A percentile compares a stretch with the other conserved stretches of the same genome.
Conservation (phyloP, 305 asterid species). For the Fraxinus albicans region DNA sequence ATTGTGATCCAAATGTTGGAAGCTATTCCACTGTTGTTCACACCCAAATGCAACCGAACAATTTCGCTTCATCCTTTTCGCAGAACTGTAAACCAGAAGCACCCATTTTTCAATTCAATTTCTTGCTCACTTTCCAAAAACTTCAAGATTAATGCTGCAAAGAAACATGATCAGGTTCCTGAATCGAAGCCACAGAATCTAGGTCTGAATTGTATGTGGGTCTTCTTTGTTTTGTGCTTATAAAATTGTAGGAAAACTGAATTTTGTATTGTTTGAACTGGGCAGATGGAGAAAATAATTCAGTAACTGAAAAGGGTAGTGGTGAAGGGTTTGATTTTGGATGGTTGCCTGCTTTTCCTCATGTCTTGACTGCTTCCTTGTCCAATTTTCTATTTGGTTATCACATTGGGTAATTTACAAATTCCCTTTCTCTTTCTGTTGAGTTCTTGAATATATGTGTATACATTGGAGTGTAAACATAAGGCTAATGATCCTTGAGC, state of each 20-base stretch:
- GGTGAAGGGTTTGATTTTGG: conserved; percentile 54
- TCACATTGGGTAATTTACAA: conserved; percentile 67
- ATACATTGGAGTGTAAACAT: neutral
- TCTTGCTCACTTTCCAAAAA: conserved; percentile 30
- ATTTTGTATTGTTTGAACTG: neutral
- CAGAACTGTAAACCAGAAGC: conserved; percentile 15
- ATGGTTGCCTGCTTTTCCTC: conserved; percentile 74
- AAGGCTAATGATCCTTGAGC: neutral
- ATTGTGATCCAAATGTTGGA: conserved; percentile 26
- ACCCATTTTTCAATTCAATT: conserved; percentile 22
- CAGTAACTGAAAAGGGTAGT: conserved; percentile 30
- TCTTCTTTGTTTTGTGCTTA: conserved; percentile 7
- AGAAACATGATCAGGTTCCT: conserved; percentile 27
- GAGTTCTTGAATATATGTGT: neutral
- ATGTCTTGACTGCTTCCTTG: conserved; percentile 76
- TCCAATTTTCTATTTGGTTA: conserved; percentile 86
- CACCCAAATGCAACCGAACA: conserved; percentile 25
- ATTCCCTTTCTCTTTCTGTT: conserved; percentile 1
- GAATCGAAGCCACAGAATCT: conserved; percentile 29
- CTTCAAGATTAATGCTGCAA: conserved; percentile 29
- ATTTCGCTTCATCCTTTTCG: conserved; percentile 15
- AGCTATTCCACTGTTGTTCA: conserved; percentile 27
- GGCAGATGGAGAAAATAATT: conserved; percentile 30
- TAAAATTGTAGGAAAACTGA: conserved; percentile 1
- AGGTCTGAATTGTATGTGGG: conserved; percentile 30